A percentile compares a stretch with the other conserved stretches of the same genome.
phyloP scores from a whole-genome alignment of 257 asterid genomes.

The Solanum lycopersicoides region DNA sequence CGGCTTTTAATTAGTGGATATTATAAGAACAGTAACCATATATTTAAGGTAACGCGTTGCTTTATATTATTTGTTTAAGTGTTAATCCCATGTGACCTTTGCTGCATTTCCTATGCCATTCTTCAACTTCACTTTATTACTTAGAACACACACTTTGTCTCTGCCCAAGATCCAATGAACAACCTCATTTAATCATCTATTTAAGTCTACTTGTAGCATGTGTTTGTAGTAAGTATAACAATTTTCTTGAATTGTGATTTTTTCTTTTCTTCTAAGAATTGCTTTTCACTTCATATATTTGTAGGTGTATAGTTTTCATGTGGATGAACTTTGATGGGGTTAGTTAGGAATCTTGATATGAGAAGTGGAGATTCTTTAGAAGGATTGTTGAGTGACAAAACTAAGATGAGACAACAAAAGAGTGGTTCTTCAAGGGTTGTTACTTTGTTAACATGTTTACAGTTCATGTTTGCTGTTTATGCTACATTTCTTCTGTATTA shows the following conservation, averaged over 20 bases:
- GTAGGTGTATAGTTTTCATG: not conserved
- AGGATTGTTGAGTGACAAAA: conserved; percentile 56
- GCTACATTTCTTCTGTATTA: conserved; percentile 71
- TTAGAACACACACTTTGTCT: conserved; percentile 2
- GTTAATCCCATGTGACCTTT: conserved; percentile 71
- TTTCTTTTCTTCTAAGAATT: not conserved
- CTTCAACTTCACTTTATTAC: too few species aligned
- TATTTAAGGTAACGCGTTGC: conserved; percentile 30
- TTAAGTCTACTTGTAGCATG: not conserved
- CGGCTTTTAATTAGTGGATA: conserved; percentile 26
- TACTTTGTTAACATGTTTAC: conserved; percentile 58
- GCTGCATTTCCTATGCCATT: conserved; percentile 24
- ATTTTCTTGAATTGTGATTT: not conserved
- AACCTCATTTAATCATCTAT: not conserved
- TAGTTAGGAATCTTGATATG: conserved; percentile 14
- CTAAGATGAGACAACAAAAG: conserved; percentile 25
- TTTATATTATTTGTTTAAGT: not conserved
- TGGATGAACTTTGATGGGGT: conserved; percentile 16
- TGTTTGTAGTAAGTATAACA: not conserved
- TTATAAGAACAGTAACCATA: conserved; percentile 9
- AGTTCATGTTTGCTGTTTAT: conserved; percentile 72
- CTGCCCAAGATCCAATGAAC: not conserved
- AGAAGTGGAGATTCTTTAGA: conserved; percentile 68
- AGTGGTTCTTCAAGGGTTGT: conserved; percentile 41
- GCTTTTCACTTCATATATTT: not conserved